phyloP scores from a whole-genome alignment of 176 grass and related monocot genomes.

The barley (Hordeum vulgare) region MorexV3_pseudomolecules_assembly NC_058520.1:570844114-570844613 shows the following conservation, averaged over 20 bases:
- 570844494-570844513: too few relatives aligned
- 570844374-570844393: neutral
- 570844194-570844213: neutral
- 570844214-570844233: neutral
- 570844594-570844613: neutral
- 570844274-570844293: neutral
- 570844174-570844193: neutral
- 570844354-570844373: neutral
- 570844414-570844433: too few relatives aligned
- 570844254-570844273: neutral
- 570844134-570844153: neutral
- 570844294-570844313: neutral
- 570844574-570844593: neutral
- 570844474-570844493: too few relatives aligned
- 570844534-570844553: neutral
- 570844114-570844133: neutral
- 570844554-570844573: neutral
- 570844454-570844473: too few relatives aligned
- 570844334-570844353: neutral
- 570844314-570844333: neutral
- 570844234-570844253: neutral
- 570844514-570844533: neutral
- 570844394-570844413: neutral
- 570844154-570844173: neutral
- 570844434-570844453: too few relatives aligned